phyloP scores from a whole-genome alignment of 495 filamentous ascomycete genomes.

The Lepraria neglecta region DNA sequence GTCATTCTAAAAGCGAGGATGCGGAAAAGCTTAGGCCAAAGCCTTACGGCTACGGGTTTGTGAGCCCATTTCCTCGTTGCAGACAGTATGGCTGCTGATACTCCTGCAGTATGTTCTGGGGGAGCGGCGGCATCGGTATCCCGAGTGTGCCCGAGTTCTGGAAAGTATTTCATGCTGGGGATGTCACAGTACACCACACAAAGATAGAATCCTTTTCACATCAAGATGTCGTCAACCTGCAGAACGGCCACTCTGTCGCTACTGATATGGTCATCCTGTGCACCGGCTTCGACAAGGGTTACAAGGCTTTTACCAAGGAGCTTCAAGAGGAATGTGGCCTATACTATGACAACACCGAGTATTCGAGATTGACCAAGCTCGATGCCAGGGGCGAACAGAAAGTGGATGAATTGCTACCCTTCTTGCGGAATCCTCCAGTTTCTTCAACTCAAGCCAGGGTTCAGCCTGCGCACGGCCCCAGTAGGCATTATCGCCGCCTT shows the following conservation, averaged over 20 bases:
- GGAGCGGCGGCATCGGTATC: slow-evolving; percentile 33
- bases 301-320: slow-evolving; percentile 20
- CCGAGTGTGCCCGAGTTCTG: slow-evolving; percentile 36
- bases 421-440: slow-evolving; percentile 7
- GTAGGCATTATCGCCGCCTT: too few relatives aligned
- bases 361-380: slow-evolving; percentile 26
- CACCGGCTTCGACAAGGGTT: background rate
- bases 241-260: background rate
- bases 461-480: too few relatives aligned
- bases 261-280: background rate
- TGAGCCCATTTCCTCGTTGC: background rate
- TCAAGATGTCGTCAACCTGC: slow-evolving; percentile 18
- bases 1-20: slow-evolving; percentile 8
- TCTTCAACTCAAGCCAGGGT: too few relatives aligned
- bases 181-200: slow-evolving; percentile 30
- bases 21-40: slow-evolving; percentile 10
- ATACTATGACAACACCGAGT: slow-evolving; percentile 16
- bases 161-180: slow-evolving; percentile 34
- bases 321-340: slow-evolving; percentile 27
- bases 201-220: slow-evolving; percentile 14
- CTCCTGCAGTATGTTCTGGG: background rate
- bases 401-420: slow-evolving; percentile 29
- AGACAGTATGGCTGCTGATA: too few relatives aligned
- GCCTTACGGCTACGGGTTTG: background rate
- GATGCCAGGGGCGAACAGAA: slow-evolving; percentile 29